Base-by-base conservation (phyloP, 2,329 filamentous ascomycete genomes). In the Fusarium circinatum region DNA sequence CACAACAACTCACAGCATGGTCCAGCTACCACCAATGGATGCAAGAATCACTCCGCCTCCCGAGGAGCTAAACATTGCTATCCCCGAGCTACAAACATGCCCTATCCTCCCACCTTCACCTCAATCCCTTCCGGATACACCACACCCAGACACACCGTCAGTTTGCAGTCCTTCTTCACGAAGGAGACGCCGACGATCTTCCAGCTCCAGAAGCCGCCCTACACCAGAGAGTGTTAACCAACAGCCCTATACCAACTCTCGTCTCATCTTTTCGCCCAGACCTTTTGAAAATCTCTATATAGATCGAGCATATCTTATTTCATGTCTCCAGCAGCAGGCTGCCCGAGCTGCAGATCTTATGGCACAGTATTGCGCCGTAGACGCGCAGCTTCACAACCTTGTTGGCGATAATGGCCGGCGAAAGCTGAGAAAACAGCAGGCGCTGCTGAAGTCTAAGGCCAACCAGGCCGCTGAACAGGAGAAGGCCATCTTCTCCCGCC, bases 221-320 rank as follows among this genome's bases (percentile, higher is more conserved):
- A 60, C 61, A 14, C 51, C 36, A 30, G 28, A 58, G 34, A 49
- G 70, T 22, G 38, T 60, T 24, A 68, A 52, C 4, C 65, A 70
- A 8, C 49, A 62, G 15, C n/a, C 65, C 9, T 48, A 62, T 28
- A 12, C 20, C 56, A 70, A 66, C 24, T 56, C 61, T 17, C 75
- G 66, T 32, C 62, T 71, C 22, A 73, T 81, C 63, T 78, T 85
- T 49, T 78, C 81, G 7, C 83, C 82, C 5, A 82, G 85, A 4
- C 76, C 84, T 0, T 82, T 86, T 55, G 80, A 84, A 24, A 82
- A 84, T 10, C 80, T 89, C 8, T 82, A 84, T 60, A 78, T 79
- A 8, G 88, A 91, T 73, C 81, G 83, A 18, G 78, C 83, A 12
- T 88, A 89, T 65, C 83, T 90, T 24, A 64, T 83, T 4, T 68